Conservation (phyloP, 2,329 filamentous ascomycete species). For the Ustulina deusta region DNA sequence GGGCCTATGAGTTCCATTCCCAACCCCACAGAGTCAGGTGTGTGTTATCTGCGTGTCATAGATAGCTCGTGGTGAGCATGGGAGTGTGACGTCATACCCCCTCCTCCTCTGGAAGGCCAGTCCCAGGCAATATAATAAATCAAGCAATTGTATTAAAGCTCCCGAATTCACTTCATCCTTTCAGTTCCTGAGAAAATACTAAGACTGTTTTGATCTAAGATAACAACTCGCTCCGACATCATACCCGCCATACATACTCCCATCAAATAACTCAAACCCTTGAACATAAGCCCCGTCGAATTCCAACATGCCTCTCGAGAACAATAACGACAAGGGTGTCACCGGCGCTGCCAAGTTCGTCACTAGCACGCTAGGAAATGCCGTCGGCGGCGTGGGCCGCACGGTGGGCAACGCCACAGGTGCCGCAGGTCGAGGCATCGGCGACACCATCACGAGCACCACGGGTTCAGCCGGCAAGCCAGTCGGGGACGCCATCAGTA, state of each 20-base stretch:
- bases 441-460: constrained; percentile 59
- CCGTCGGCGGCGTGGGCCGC: constrained; percentile 48
- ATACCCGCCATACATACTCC: neutral
- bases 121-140: neutral
- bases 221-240: neutral
- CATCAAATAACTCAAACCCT: constrained; percentile 2
- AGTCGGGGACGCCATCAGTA: constrained; percentile 60
- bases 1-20: no score
- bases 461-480: constrained; percentile 60
- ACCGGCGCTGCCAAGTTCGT: constrained; percentile 53
- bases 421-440: constrained; percentile 58
- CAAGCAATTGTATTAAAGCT: no score
- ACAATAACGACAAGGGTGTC: constrained; percentile 47
- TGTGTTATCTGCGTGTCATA: no score
- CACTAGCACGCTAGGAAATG: constrained; percentile 51
- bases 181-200: neutral
- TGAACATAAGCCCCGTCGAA: neutral
- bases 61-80: neutral
- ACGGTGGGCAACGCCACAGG: constrained; percentile 53
- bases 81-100: constrained; percentile 24
- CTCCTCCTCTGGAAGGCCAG: neutral
- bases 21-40: no score
- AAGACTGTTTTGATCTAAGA: neutral
- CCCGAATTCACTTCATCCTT: neutral
- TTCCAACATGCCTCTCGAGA: constrained; percentile 49